Conservation (phyloP, 805 yeast genomes). For the Millerozyma miso region DNA sequence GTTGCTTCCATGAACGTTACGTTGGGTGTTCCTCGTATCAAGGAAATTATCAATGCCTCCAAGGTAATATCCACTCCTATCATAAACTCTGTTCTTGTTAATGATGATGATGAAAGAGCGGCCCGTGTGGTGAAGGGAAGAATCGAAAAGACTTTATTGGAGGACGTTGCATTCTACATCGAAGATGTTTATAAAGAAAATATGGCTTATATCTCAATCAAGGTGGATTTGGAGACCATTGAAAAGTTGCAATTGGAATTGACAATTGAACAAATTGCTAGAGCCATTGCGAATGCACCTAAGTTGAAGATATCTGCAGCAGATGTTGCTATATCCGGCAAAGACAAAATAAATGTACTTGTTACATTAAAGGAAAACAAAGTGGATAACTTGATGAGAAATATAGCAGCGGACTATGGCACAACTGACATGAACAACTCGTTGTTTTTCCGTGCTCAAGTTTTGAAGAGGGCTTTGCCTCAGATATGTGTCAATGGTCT, state of each 20-base stretch:
- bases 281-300: constrained; percentile 79
- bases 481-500: constrained; percentile 89
- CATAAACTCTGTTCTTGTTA: constrained; percentile 89
- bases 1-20: constrained; percentile 99
- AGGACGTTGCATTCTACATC: constrained; percentile 82
- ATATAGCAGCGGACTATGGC: constrained; percentile 29
- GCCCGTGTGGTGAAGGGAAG: constrained; percentile 98
- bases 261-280: constrained; percentile 78
- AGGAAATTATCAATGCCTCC: constrained; percentile 96
- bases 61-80: constrained; percentile 94
- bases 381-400: constrained; percentile 34
- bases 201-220: constrained; percentile 73
- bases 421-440: constrained; percentile 37
- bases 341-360: constrained; percentile 61
- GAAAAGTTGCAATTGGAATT: constrained; percentile 88
- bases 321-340: constrained; percentile 67
- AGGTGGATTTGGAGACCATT: constrained; percentile 78
- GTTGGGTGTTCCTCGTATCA: constrained; percentile 98
- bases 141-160: constrained; percentile 83
- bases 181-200: constrained; percentile 89
- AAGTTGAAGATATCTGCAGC: constrained; percentile 76
- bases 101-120: constrained; percentile 92
- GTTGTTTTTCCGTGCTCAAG: constrained; percentile 85
- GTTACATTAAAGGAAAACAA: constrained; percentile 43
- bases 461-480: constrained; percentile 79